Percentiles rank a stretch among this genome's conserved stretches.
phyloP scores from a whole-genome alignment of 352 stramenopile species.

The Phytophthora ohioensis region DNA sequence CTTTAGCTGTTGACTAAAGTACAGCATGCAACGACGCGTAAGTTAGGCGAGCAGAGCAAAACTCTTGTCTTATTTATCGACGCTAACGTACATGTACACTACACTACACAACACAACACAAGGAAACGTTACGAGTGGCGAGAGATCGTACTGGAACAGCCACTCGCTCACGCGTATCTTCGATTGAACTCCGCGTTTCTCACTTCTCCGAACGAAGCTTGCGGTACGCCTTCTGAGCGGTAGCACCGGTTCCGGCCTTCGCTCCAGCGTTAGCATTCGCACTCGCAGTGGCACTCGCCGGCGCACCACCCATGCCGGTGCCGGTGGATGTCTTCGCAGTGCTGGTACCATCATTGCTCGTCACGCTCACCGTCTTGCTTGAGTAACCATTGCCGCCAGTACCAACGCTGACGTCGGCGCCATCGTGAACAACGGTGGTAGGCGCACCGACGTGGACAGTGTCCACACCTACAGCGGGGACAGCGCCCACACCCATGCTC shows the following conservation, averaged over 20 bases:
- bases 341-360: conserved; percentile 2
- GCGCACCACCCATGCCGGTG: neutral
- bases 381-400: conserved; percentile 11
- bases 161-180: no score
- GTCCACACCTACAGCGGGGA: neutral
- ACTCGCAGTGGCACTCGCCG: conserved; percentile 6
- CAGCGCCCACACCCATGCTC: conserved; percentile 3
- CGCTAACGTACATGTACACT: neutral
- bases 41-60: no score
- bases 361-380: conserved; percentile 15
- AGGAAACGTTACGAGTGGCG: no score
- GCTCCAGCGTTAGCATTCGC: conserved; percentile 12
- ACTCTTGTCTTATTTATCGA: no score
- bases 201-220: conserved; percentile 4
- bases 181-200: neutral
- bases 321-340: conserved; percentile 16
- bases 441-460: neutral
- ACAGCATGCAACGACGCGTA: no score
- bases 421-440: conserved; percentile 10
- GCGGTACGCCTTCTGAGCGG: conserved; percentile 15
- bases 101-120: no score
- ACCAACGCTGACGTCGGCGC: conserved; percentile 4
- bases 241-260: neutral
- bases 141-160: neutral
- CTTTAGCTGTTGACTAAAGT: no score